Evolutionary conservation across 2,329 filamentous ascomycete species (phyloP).

Genomic region (Fusarium mangiferae): DNA sequence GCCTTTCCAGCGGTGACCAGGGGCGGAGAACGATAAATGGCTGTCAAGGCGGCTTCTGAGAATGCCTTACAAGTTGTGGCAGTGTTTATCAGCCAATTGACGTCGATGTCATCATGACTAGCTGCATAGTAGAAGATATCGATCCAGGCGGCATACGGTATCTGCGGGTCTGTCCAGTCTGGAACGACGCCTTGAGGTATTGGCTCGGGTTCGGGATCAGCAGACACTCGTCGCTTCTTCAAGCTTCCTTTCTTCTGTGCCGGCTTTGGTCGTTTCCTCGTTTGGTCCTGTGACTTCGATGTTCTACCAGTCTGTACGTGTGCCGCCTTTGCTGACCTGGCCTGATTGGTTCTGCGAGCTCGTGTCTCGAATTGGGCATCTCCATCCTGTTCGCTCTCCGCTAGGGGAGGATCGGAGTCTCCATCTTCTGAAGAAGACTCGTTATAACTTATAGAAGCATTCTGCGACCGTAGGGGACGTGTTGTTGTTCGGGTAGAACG

Average conservation of each 20-base stretch:
- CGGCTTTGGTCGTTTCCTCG: conserved; percentile 31
- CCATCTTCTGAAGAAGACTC: conserved; percentile 26
- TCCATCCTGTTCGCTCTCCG: conserved; percentile 23
- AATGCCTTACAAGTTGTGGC: conserved; percentile 73
- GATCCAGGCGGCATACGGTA: conserved; percentile 76
- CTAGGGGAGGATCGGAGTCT: conserved; percentile 17
- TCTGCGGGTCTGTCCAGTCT: conserved; percentile 62
- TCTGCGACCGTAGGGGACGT: conserved; percentile 31
- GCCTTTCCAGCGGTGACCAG: conserved; percentile 61
- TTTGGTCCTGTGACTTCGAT: conserved; percentile 14
- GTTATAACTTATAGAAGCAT: conserved; percentile 5
- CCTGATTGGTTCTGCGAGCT: conserved; percentile 4
- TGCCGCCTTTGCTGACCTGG: neutral
- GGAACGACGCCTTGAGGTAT: conserved; percentile 53
- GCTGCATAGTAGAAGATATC: conserved; percentile 77
- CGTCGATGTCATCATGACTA: conserved; percentile 57
- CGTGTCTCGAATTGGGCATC: conserved; percentile 5
- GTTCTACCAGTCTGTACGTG: conserved; percentile 3
- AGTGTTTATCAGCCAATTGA: conserved; percentile 72
- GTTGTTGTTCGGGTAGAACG: conserved; percentile 13
- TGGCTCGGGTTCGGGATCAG: conserved; percentile 5
- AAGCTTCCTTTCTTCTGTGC: conserved; percentile 12
- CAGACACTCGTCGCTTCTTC: conserved; percentile 36
- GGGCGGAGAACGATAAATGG: conserved; percentile 76
- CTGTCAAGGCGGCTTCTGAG: conserved; percentile 76